Evolutionary conservation across 805 yeast genomes (phyloP).

Genomic region (Saccharomyces cerevisiae): DNA sequence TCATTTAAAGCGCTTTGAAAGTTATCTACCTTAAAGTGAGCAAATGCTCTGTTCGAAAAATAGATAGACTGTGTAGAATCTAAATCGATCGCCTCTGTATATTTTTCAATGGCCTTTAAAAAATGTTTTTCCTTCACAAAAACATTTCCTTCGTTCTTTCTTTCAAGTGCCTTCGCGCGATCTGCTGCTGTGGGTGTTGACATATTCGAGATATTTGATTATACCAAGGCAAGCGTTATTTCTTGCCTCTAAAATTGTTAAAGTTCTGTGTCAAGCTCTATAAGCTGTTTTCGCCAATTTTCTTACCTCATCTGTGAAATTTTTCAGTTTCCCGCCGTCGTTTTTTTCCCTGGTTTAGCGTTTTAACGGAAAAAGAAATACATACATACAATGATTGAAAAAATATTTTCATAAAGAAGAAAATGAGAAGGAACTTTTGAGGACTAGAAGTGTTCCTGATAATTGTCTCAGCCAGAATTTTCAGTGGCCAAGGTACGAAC

Average conservation of each 20-base stretch:
- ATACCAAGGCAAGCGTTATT: background rate
- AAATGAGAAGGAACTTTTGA: background rate
- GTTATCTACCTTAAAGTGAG: slow-evolving; percentile 74
- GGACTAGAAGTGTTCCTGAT: background rate
- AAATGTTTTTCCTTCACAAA: slow-evolving; percentile 59
- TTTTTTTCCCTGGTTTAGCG: background rate
- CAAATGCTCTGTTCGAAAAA: slow-evolving; percentile 84
- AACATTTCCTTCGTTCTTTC: slow-evolving; percentile 66
- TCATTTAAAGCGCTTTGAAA: slow-evolving; percentile 82
- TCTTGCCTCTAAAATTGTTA: too few species aligned
- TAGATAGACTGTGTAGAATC: slow-evolving; percentile 53
- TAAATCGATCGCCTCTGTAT: slow-evolving; percentile 66
- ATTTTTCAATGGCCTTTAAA: slow-evolving; percentile 56
- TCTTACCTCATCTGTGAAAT: background rate
- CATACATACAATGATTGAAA: background rate
- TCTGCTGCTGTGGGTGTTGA: slow-evolving; percentile 15
- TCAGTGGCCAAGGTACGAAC: too few species aligned
- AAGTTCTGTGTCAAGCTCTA: background rate
- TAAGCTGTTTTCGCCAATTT: background rate
- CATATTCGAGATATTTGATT: slow-evolving; percentile 6
- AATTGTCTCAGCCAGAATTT: too few species aligned
- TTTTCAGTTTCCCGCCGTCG: background rate
- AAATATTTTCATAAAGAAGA: background rate
- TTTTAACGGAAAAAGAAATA: background rate
- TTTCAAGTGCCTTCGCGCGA: slow-evolving; percentile 36